A percentile compares a stretch with the other conserved stretches of the same genome.
Evolutionary conservation across 2,329 filamentous ascomycete genomes (phyloP).

Genomic region (Fonsecaea pedrosoi): DNA sequence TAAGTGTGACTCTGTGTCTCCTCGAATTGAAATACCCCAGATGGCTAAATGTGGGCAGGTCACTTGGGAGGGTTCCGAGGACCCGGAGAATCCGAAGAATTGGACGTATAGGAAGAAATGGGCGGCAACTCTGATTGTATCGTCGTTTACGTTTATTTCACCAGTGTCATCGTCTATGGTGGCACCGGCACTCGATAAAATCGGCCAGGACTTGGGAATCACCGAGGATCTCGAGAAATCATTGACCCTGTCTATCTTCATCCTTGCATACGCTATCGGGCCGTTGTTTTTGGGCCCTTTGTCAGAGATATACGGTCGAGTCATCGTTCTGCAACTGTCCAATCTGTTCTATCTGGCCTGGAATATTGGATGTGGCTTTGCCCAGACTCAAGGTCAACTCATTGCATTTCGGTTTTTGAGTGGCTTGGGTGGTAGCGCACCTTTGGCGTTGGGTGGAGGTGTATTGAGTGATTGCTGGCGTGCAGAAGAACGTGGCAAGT

Average conservation of each 20-base stretch:
- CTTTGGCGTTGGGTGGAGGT: conserved; percentile 59
- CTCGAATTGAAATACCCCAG: background rate
- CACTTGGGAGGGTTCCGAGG: conserved; percentile 61
- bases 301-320: conserved; percentile 64
- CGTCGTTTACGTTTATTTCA: conserved; percentile 66
- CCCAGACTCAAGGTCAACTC: conserved; percentile 60
- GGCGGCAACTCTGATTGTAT: conserved; percentile 61
- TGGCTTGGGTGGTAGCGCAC: conserved; percentile 65
- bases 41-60: conserved; percentile 42
- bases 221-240: conserved; percentile 52
- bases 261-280: conserved; percentile 61
- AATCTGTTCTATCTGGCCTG: conserved; percentile 65
- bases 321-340: conserved; percentile 60
- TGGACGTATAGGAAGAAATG: conserved; percentile 65
- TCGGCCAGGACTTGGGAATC: conserved; percentile 63
- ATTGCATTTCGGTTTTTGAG: conserved; percentile 65
- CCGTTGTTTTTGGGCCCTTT: conserved; percentile 60
- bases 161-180: conserved; percentile 69
- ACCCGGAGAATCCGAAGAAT: conserved; percentile 58
- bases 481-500: conserved; percentile 67
- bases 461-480: conserved; percentile 64
- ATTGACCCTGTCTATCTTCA: conserved; percentile 62
- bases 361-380: conserved; percentile 66
- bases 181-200: conserved; percentile 58
- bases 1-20: conserved; percentile 16